A percentile compares a stretch with the other conserved stretches of the same genome.
Evolutionary conservation across 2,329 filamentous ascomycete genomes (phyloP).

Genomic region (Calonectria pseudoturangicola): DNA sequence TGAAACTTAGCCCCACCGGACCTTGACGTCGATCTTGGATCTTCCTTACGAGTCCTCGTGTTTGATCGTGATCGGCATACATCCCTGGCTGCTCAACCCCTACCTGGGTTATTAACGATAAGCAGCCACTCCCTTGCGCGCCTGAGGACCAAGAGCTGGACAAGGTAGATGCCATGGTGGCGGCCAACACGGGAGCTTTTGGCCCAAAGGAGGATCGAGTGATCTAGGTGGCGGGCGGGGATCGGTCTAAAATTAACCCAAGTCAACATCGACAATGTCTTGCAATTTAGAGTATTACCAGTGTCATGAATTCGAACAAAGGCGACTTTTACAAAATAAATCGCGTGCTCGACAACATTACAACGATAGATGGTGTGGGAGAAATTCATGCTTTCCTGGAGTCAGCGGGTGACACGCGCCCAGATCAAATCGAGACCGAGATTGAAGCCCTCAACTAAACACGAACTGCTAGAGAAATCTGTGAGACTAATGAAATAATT

Average conservation of each 20-base stretch:
- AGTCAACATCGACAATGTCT: constrained; percentile 54
- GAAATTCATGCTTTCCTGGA: constrained; percentile 58
- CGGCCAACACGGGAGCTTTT: background rate
- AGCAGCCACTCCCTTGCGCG: background rate
- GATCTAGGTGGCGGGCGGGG: constrained; percentile 57
- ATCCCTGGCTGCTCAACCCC: background rate
- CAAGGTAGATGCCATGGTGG: background rate
- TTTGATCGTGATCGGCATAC: no score
- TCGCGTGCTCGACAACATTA: constrained; percentile 55
- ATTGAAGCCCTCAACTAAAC: constrained; percentile 57
- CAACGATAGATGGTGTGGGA: constrained; percentile 59
- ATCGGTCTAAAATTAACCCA: constrained; percentile 51
- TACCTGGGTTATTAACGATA: background rate
- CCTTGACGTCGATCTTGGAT: background rate
- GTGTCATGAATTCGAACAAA: background rate
- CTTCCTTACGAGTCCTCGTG: background rate
- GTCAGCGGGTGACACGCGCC: constrained; percentile 55
- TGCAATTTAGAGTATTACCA: constrained; percentile 53
- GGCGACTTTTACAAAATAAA: constrained; percentile 42
- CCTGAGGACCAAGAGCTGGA: background rate
- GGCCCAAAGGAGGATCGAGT: constrained; percentile 53
- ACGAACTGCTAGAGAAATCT: constrained; percentile 59
- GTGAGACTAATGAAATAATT: constrained; percentile 62
- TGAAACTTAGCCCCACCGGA: background rate
- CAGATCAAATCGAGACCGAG: constrained; percentile 58